phyloP scores from a whole-genome alignment of 345 rosid genomes.

The Bruguiera gymnorhiza region DNA sequence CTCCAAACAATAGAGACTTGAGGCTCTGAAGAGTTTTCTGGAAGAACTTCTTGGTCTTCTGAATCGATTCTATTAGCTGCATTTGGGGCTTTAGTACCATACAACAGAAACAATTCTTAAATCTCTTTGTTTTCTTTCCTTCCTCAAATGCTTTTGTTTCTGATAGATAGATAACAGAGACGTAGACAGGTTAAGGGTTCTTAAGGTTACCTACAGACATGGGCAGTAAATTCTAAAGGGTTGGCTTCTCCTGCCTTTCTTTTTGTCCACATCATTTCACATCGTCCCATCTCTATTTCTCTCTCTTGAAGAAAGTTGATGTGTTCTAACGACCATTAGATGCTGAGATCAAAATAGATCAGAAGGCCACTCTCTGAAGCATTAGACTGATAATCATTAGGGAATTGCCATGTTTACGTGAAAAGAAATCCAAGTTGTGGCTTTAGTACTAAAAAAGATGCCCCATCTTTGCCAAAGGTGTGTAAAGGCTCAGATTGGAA shows the following conservation, averaged over 20 bases:
- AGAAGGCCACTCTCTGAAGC: constrained; percentile 1
- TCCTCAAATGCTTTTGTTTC: constrained; percentile 10
- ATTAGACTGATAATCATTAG: neutral
- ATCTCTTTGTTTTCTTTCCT: constrained; percentile 1
- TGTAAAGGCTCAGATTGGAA: neutral
- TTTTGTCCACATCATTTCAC: constrained; percentile 15
- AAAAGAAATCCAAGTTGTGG: constrained; percentile 18
- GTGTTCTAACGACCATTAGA: constrained; percentile 16
- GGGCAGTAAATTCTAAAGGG: constrained; percentile 21
- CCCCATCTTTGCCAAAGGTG: constrained; percentile 7
- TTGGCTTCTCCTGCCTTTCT: constrained; percentile 14
- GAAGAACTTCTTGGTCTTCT: constrained; percentile 51
- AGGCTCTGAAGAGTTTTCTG: constrained; percentile 47
- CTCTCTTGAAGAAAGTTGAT: constrained; percentile 1
- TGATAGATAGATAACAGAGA: constrained; percentile 22
- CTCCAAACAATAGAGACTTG: constrained; percentile 46
- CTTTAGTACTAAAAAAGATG: constrained; percentile 8
- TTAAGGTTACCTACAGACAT: constrained; percentile 13
- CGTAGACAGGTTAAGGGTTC: constrained; percentile 22
- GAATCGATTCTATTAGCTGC: constrained; percentile 52
- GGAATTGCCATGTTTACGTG: neutral
- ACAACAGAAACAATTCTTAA: constrained; percentile 15
- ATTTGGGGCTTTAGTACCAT: constrained; percentile 20
- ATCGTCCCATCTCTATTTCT: constrained; percentile 7
- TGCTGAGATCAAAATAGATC: constrained; percentile 14